phyloP scores from a whole-genome alignment of 768 basidiomycete species.

The Rhodotorula diobovata region DNA sequence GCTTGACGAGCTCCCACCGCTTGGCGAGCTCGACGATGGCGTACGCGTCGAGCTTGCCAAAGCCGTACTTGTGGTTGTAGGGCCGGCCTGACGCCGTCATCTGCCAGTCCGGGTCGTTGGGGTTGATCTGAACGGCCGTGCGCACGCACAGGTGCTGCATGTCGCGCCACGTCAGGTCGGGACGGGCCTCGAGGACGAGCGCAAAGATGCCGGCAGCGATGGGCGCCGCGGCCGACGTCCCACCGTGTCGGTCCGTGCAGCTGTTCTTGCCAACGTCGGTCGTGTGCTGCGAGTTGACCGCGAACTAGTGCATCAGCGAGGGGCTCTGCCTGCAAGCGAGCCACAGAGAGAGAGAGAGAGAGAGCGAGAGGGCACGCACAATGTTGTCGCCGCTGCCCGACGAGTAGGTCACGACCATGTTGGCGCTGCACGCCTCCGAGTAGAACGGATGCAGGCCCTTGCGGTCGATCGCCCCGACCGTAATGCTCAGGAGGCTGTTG shows the following conservation, averaged over 20 bases:
- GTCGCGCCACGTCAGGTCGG: slow-evolving; percentile 95
- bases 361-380: slow-evolving; percentile 54
- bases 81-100: slow-evolving; percentile 62
- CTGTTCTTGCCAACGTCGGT: slow-evolving; percentile 82
- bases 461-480: slow-evolving; percentile 89
- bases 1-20: slow-evolving; percentile 80
- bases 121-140: slow-evolving; percentile 71
- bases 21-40: slow-evolving; percentile 73
- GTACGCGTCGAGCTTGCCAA: slow-evolving; percentile 79
- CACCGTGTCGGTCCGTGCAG: slow-evolving; percentile 80
- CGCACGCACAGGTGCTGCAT: slow-evolving; percentile 82
- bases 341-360: not conserved
- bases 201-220: slow-evolving; percentile 92
- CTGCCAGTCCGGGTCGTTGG: slow-evolving; percentile 92
- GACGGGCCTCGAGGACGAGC: slow-evolving; percentile 78
- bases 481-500: slow-evolving; percentile 92
- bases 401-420: slow-evolving; percentile 92
- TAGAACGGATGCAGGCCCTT: slow-evolving; percentile 93
- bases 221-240: slow-evolving; percentile 96
- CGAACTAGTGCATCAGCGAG: not conserved
- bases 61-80: slow-evolving; percentile 93
- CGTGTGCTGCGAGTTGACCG: slow-evolving; percentile 64
- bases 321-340: not conserved
- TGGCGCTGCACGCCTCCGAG: slow-evolving; percentile 95
- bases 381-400: slow-evolving; percentile 92